phyloP scores from a whole-genome alignment of 2,329 filamentous ascomycete species.

The Coccinonectria pachysandricola region DNA sequence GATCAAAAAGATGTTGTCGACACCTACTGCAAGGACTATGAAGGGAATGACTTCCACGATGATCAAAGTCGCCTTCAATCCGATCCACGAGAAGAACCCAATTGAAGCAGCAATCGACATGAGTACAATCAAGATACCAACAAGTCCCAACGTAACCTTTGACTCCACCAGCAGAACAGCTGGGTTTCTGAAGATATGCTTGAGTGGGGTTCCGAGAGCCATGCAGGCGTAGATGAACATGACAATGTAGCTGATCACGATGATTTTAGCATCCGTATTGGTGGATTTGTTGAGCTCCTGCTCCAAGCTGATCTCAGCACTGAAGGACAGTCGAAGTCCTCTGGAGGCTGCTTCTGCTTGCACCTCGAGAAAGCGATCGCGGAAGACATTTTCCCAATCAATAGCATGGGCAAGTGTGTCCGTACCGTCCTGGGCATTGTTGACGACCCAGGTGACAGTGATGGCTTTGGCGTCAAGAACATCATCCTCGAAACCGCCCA shows the following conservation, averaged over 20 bases:
- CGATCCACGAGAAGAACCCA: constrained; percentile 82
- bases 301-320: constrained; percentile 87
- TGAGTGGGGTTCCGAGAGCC: constrained; percentile 76
- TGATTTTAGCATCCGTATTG: constrained; percentile 95
- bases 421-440: constrained; percentile 69
- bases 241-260: constrained; percentile 92
- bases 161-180: constrained; percentile 82
- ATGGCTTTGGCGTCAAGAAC: constrained; percentile 68
- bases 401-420: constrained; percentile 62
- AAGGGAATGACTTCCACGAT: constrained; percentile 99
- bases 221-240: constrained; percentile 98
- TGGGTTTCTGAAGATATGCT: constrained; percentile 71
- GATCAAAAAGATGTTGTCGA: constrained; percentile 98
- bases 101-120: constrained; percentile 97
- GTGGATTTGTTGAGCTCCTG: constrained; percentile 96
- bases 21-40: constrained; percentile 88
- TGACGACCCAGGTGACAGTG: constrained; percentile 89
- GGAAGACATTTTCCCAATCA: constrained; percentile 80
- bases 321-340: constrained; percentile 84
- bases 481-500: constrained; percentile 67
- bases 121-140: constrained; percentile 87
- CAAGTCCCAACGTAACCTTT: constrained; percentile 91
- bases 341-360: constrained; percentile 69
- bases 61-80: constrained; percentile 90
- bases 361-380: constrained; percentile 61